Percentiles rank a stretch among this genome's conserved stretches.
phyloP scores from a whole-genome alignment of 106 monocot species.

The Phalaenopsis equestris region DNA sequence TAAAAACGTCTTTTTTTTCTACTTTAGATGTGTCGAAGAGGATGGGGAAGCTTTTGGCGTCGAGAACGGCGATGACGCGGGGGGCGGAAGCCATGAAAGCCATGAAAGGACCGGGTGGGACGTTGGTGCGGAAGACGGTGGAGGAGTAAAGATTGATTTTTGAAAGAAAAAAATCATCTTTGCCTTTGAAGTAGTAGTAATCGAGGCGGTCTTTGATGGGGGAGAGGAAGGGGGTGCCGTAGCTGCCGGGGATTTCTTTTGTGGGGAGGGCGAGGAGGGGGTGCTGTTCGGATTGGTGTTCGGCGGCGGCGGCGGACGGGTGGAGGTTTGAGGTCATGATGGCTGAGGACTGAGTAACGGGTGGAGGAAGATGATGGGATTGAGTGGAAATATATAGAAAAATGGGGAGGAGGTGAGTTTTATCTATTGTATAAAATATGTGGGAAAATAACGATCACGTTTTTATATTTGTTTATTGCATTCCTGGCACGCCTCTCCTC shows the following conservation, averaged over 20 bases:
- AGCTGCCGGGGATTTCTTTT: slow-evolving; percentile 27
- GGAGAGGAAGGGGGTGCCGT: slow-evolving; percentile 41
- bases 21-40: slow-evolving; percentile 55
- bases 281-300: too few relatives aligned
- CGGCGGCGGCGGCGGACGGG: neutral
- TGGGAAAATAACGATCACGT: too few relatives aligned
- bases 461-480: too few relatives aligned
- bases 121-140: slow-evolving; percentile 47
- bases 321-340: neutral
- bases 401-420: too few relatives aligned
- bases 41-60: slow-evolving; percentile 39
- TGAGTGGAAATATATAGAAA: neutral
- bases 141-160: slow-evolving; percentile 27
- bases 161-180: slow-evolving; percentile 28
- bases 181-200: slow-evolving; percentile 46
- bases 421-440: too few relatives aligned
- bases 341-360: neutral
- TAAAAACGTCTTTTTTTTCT: slow-evolving; percentile 45
- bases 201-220: slow-evolving; percentile 41
- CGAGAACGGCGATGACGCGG: slow-evolving; percentile 39
- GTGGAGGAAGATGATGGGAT: neutral
- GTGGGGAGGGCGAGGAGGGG: neutral
- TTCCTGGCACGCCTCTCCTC: too few relatives aligned
- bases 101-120: slow-evolving; percentile 42
- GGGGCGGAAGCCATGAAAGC: slow-evolving; percentile 24